Conservation (phyloP, 129 eudicot species). For the Tagetes erecta region DNA sequence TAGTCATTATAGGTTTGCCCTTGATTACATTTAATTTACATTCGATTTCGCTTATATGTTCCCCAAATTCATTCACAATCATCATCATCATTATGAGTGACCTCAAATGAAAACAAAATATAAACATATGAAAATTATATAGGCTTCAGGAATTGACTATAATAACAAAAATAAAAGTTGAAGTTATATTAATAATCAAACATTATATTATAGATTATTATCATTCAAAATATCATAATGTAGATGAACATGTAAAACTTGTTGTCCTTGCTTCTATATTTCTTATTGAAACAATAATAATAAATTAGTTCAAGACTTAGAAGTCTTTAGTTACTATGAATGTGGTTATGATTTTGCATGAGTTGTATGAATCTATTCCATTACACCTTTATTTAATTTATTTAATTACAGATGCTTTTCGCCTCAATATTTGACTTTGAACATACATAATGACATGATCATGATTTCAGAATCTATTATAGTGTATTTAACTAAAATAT, state of each 20-base stretch:
- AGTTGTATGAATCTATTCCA: conserved; percentile 17
- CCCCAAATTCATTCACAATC: too few relatives aligned
- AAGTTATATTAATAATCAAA: too few relatives aligned
- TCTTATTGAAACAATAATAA: neutral
- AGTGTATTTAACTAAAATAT: neutral
- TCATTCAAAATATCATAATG: too few relatives aligned
- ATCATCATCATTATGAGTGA: too few relatives aligned
- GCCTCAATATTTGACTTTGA: conserved; percentile 20
- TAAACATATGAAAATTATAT: too few relatives aligned
- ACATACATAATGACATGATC: neutral
- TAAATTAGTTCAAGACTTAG: neutral
- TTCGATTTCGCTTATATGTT: too few relatives aligned
- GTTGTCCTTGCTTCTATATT: neutral
- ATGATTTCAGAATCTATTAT: neutral
- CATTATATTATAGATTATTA: too few relatives aligned
- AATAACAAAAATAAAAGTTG: too few relatives aligned
- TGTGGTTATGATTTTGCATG: neutral
- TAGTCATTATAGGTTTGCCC: too few relatives aligned
- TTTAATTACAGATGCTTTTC: neutral
- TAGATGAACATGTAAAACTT: neutral
- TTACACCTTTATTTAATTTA: neutral
- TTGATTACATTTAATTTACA: too few relatives aligned
- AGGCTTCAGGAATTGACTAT: too few relatives aligned
- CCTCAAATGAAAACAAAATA: too few relatives aligned
- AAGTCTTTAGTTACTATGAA: conserved; percentile 4